Evolutionary conservation across 2,329 filamentous ascomycete species (phyloP), one percentile per base, ranked within the genome.

Genomic region (Trichophyton rubrum): DNA sequence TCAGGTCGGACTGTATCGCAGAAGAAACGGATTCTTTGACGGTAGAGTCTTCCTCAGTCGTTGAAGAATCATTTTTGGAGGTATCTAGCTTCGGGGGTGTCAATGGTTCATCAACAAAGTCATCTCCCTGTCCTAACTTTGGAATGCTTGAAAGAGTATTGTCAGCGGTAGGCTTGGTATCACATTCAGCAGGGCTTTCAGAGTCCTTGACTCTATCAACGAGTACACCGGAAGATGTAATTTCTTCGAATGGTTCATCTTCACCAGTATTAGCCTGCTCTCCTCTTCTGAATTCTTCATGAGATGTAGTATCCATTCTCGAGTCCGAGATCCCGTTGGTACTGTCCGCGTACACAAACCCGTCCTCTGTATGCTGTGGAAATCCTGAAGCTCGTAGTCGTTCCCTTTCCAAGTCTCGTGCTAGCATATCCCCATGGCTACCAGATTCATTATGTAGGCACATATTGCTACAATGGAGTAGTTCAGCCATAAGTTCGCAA

Each of bases 381-480:
- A 84, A 87, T 47, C 90, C 91, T 69, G 93, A 88, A 0, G 78
- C 79, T 66, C 90, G 61, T 47, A 97, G 77, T 43, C 84, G 83
- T 66, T 95, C 88, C 57, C 93, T 85, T 71, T 96, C 90, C 9
- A 80, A 75, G 69, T 99, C 91, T 62, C 93, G 83, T 47, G 84
- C 80, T 63, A 82, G 84, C 62, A 97, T 90, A 65, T 96, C 84
- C 65, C 90, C 86, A 71, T 99, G 91, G 9, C 90, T 91, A 35
- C 92, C 93, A 8, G 84, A 79, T 71, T 97, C 91, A 70, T 99
- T 99, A 65, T 99, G 78, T 40, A 99, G 78, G 4, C 89, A 91
- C 93, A 99, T 99, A 71, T 99, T 99, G 72, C 92, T 97, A 75
- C 93, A 99, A 73, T 99, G 93, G 43, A 99, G 77, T 51, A 99